Evolutionary conservation across 2,329 filamentous ascomycete species (phyloP).

Genomic region (Stagonosporopsis cucurbitacearum): DNA sequence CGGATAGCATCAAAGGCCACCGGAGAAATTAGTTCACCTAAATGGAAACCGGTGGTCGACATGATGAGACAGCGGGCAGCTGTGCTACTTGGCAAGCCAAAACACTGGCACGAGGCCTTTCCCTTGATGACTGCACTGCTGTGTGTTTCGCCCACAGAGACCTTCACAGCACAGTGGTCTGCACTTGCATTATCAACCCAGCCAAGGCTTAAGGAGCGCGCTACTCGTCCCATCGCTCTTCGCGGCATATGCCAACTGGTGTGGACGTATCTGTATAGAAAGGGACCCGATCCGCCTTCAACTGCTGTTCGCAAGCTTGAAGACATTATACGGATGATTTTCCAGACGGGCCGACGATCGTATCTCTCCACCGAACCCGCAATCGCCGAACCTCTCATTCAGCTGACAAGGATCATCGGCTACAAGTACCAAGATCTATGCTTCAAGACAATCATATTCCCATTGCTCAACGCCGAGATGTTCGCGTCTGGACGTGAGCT

Average conservation of each 20-base stretch:
- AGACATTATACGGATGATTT: constrained; percentile 82
- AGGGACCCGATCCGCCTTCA: constrained; percentile 71
- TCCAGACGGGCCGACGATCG: constrained; percentile 80
- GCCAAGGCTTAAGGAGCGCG: constrained; percentile 82
- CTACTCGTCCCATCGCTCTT: constrained; percentile 77
- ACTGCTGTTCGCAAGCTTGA: constrained; percentile 80
- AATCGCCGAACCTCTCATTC: constrained; percentile 89
- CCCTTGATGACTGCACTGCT: constrained; percentile 86
- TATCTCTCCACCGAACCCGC: constrained; percentile 81
- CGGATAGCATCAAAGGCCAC: constrained; percentile 83
- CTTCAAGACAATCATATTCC: constrained; percentile 92
- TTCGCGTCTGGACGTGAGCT: constrained; percentile 79
- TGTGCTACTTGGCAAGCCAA: constrained; percentile 87
- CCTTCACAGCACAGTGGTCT: constrained; percentile 85
- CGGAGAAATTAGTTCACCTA: constrained; percentile 77
- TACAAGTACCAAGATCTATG: constrained; percentile 94
- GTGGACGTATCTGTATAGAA: constrained; percentile 92
- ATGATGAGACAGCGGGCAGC: constrained; percentile 78
- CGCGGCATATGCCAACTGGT: constrained; percentile 88
- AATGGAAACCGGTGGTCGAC: constrained; percentile 86
- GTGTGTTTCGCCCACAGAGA: constrained; percentile 85
- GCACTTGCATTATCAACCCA: constrained; percentile 79
- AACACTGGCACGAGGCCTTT: constrained; percentile 89
- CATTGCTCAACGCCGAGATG: constrained; percentile 89
- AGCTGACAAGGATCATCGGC: constrained; percentile 92